Conservation (phyloP, 208 protist species). For the Crithidia mellificae region DNA sequence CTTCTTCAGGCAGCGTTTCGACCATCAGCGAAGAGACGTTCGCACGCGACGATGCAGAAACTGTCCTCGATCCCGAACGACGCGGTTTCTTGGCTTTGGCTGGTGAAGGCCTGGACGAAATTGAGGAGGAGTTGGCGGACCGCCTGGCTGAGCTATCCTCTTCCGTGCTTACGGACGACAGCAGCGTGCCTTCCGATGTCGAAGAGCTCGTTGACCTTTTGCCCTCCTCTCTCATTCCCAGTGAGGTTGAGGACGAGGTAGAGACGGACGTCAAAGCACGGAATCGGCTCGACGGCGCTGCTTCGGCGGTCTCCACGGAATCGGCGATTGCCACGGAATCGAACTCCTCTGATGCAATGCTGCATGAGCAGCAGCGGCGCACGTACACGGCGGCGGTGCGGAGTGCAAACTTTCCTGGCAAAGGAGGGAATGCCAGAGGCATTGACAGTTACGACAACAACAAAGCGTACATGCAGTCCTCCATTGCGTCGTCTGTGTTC, state of each 20-base stretch:
- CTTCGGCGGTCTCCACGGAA: neutral
- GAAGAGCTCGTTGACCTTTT: slow-evolving; percentile 31
- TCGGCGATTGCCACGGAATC: slow-evolving; percentile 17
- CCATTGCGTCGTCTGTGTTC: slow-evolving; percentile 13
- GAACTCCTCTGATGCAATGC: slow-evolving; percentile 1
- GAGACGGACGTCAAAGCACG: neutral
- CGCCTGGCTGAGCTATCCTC: slow-evolving; percentile 28
- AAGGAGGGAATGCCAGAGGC: neutral
- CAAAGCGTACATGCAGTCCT: slow-evolving; percentile 14
- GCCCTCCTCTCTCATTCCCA: slow-evolving; percentile 29
- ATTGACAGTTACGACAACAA: too few relatives aligned
- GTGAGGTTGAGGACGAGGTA: slow-evolving; percentile 14
- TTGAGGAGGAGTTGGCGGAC: slow-evolving; percentile 31
- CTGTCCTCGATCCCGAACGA: neutral
- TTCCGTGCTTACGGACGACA: neutral
- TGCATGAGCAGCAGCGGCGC: slow-evolving; percentile 18
- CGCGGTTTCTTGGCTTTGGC: neutral
- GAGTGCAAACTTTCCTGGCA: neutral
- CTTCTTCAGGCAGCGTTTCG: neutral
- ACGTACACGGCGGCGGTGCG: slow-evolving; percentile 11
- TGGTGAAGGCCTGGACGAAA: slow-evolving; percentile 21
- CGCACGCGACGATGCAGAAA: neutral
- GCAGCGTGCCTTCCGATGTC: slow-evolving; percentile 27
- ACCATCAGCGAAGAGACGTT: slow-evolving; percentile 5
- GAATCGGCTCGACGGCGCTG: too few relatives aligned